Conservation (phyloP, 345 rosid species). For the Clausena lansium region DNA sequence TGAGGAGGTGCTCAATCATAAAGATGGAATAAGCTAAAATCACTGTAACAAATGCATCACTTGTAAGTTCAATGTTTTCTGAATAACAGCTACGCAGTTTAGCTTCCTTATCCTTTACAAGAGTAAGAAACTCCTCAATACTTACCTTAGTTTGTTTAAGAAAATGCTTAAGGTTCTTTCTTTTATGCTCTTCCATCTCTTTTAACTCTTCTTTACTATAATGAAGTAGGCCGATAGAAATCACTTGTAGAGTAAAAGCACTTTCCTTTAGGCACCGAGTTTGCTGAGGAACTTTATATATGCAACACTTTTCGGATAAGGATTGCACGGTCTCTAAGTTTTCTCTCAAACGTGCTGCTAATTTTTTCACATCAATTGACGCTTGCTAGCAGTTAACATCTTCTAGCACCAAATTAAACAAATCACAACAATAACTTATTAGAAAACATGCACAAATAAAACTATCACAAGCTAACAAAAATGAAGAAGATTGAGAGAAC, state of each 20-base stretch:
- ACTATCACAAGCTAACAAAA: too few relatives aligned
- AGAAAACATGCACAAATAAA: neutral
- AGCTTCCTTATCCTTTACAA: neutral
- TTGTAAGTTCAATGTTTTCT: neutral
- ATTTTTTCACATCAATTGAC: neutral
- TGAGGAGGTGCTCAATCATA: slow-evolving; percentile 11
- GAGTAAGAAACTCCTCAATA: neutral
- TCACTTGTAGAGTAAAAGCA: neutral
- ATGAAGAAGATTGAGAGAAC: too few relatives aligned
- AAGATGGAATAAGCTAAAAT: slow-evolving; percentile 22
- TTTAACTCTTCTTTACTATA: neutral
- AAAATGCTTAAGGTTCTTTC: slow-evolving; percentile 7
- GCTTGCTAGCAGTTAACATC: neutral
- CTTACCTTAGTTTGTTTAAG: neutral
- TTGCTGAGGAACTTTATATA: slow-evolving; percentile 7
- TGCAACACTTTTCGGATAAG: slow-evolving; percentile 1
- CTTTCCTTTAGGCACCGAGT: neutral
- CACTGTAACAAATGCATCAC: slow-evolving; percentile 16
- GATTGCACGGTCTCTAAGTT: neutral
- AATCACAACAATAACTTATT: neutral
- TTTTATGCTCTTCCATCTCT: slow-evolving; percentile 24
- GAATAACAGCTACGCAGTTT: slow-evolving; percentile 3
- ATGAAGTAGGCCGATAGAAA: slow-evolving; percentile 24
- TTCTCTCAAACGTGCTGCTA: neutral
- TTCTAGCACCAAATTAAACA: too few relatives aligned